Conservation (phyloP, 2,329 filamentous ascomycete genomes). For the Dactylellina cionopaga region DNA sequence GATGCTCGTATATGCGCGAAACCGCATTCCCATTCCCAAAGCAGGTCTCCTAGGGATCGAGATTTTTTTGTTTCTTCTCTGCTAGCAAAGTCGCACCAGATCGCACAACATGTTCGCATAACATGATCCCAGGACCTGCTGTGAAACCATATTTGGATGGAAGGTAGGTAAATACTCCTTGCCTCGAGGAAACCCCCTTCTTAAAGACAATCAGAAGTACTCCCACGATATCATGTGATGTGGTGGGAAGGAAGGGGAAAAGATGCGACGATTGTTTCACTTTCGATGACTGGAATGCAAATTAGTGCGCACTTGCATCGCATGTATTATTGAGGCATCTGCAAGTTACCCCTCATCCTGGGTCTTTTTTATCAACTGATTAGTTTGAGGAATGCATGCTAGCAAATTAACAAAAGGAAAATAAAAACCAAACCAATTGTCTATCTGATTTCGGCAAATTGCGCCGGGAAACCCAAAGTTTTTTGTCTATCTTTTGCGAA, state of each 20-base stretch:
- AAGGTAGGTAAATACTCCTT: not conserved
- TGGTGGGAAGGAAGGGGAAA: not conserved
- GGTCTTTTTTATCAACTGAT: too few relatives aligned
- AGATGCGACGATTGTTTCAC: constrained; percentile 1
- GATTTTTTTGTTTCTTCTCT: too few relatives aligned
- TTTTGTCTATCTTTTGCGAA: not conserved
- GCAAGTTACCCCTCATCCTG: too few relatives aligned
- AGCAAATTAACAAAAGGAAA: too few relatives aligned
- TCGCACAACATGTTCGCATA: not conserved
- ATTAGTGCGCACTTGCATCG: too few relatives aligned
- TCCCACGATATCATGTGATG: constrained; percentile 35
- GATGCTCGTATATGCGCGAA: too few relatives aligned
- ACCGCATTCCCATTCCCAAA: too few relatives aligned
- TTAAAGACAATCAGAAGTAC: not conserved
- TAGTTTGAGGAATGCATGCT: too few relatives aligned
- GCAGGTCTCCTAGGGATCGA: too few relatives aligned
- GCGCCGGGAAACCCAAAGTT: not conserved
- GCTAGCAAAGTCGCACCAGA: not conserved
- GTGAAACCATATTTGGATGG: not conserved
- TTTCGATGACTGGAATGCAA: constrained; percentile 19
- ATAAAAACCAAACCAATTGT: too few relatives aligned
- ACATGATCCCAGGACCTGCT: not conserved
- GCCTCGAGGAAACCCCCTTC: not conserved
- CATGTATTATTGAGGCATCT: too few relatives aligned
- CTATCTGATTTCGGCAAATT: constrained; percentile 13